Evolutionary conservation across 2,329 filamentous ascomycete genomes (phyloP).

Genomic region (Pseudodiploospora longispora): DNA sequence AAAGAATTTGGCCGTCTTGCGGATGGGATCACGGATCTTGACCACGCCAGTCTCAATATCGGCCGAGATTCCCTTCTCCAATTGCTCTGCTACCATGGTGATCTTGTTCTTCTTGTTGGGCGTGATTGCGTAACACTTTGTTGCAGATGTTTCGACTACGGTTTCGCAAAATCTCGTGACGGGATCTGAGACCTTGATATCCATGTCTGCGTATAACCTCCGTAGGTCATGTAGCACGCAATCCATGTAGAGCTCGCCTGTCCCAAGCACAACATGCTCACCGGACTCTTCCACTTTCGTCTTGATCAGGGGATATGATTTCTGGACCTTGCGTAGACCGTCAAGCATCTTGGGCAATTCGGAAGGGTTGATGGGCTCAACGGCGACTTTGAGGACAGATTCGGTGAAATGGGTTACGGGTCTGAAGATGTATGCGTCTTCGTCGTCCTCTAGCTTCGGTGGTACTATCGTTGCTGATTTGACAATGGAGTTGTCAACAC

Average conservation of each 20-base stretch:
- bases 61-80: slow-evolving; percentile 88
- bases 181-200: slow-evolving; percentile 96
- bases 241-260: slow-evolving; percentile 99
- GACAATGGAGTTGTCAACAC: slow-evolving; percentile 95
- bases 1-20: slow-evolving; percentile 93
- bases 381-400: slow-evolving; percentile 94
- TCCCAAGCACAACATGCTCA: slow-evolving; percentile 90
- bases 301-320: slow-evolving; percentile 89
- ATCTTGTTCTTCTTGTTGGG: slow-evolving; percentile 99
- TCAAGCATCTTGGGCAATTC: slow-evolving; percentile 98
- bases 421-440: slow-evolving; percentile 92
- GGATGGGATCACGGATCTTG: slow-evolving; percentile 84
- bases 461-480: slow-evolving; percentile 91
- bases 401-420: slow-evolving; percentile 93
- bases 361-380: slow-evolving; percentile 96
- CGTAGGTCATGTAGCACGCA: slow-evolving; percentile 94
- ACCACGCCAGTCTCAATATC: slow-evolving; percentile 91
- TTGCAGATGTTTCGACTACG: slow-evolving; percentile 91
- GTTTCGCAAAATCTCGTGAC: slow-evolving; percentile 98
- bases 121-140: slow-evolving; percentile 95
- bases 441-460: slow-evolving; percentile 70
- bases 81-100: slow-evolving; percentile 93
- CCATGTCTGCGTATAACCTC: slow-evolving; percentile 94
- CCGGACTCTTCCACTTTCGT: slow-evolving; percentile 98
- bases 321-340: slow-evolving; percentile 92